Evolutionary conservation across 371 early-diverging fungal species (phyloP), one percentile per base, ranked within the genome.

Genomic region (Mortierella sp.): DNA sequence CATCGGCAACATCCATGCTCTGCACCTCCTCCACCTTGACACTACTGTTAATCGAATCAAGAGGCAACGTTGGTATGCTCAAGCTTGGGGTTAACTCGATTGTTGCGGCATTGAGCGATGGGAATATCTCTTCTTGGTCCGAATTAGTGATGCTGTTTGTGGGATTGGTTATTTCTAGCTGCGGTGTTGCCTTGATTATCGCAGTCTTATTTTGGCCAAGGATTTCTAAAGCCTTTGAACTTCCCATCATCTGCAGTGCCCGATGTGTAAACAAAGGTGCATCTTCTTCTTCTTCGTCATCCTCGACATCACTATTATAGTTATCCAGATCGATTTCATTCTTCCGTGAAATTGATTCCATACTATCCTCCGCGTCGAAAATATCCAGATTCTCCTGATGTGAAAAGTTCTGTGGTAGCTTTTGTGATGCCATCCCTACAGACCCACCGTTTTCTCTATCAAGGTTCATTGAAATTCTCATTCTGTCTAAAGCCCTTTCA

Each of bases 201-300:
- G 60, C 9, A 10, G 60, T 40, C 42, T 42, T 26, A 42, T 26
- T 40, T 23, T 12, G 23, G 19, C 13, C 29, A 17, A 29, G 59
- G 3, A 10, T 61, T 54, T 35, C 43, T 12, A 28, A 13, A 15
- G 60, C 51, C 4, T 60, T 55, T 28, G 72, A 32, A 1, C 47
- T 63, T 28, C 70, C 70, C 67, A 79, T 79, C 74, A 79, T 56
- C 34, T 66, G 32, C 54, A 79, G 22, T 34, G 79, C 74, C 23
- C 79, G 69, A 32, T 79, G 73, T 19, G 79, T 66, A 40, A 79
- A 79, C 40, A 79, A 19, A 12, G 79, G 79, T 22, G 45, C 66
- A 17, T 76, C 76, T 2, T 70, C 71, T 26, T 78, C 77, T 3
- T 66, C 76, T 0, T 78, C 79, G 1, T 79, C 79, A 1, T 70